Conservation (phyloP, 2,329 filamentous ascomycete species). For the Diaporthe aspalathi region DNA sequence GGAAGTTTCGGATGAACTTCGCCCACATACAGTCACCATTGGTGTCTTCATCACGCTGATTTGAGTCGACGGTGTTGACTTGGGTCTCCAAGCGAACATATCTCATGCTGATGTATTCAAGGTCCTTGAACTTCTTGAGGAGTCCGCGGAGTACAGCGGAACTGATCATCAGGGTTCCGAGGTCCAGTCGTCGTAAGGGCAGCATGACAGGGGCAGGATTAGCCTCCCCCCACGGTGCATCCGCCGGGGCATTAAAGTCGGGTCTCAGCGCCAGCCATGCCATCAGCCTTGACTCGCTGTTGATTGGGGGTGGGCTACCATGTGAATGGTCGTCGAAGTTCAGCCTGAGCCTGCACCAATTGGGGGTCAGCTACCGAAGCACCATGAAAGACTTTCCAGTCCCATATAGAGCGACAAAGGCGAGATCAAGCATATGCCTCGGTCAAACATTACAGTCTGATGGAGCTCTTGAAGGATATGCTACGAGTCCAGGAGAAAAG, state of each 20-base stretch:
- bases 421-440: too few species aligned
- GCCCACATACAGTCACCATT: conserved; percentile 23
- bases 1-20: conserved; percentile 21
- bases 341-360: conserved; percentile 66
- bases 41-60: not conserved
- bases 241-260: not conserved
- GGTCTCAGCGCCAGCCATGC: conserved; percentile 51
- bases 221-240: not conserved
- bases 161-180: not conserved
- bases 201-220: conserved; percentile 31
- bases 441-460: too few species aligned
- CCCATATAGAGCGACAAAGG: too few species aligned
- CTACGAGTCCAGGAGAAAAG: too few species aligned
- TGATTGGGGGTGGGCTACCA: not conserved
- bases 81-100: not conserved
- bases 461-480: too few species aligned
- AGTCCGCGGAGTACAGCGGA: not conserved
- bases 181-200: conserved; percentile 30
- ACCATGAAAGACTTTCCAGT: too few species aligned
- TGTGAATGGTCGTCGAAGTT: conserved; percentile 54
- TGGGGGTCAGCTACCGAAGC: too few species aligned
- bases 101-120: conserved; percentile 22
- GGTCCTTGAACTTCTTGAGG: conserved; percentile 23
- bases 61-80: not conserved
- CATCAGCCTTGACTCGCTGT: conserved; percentile 48